Evolutionary conservation across 108 stramenopile species (phyloP), one percentile per base, ranked within the genome.

Genomic region (Stephanodiscus minutulus): DNA sequence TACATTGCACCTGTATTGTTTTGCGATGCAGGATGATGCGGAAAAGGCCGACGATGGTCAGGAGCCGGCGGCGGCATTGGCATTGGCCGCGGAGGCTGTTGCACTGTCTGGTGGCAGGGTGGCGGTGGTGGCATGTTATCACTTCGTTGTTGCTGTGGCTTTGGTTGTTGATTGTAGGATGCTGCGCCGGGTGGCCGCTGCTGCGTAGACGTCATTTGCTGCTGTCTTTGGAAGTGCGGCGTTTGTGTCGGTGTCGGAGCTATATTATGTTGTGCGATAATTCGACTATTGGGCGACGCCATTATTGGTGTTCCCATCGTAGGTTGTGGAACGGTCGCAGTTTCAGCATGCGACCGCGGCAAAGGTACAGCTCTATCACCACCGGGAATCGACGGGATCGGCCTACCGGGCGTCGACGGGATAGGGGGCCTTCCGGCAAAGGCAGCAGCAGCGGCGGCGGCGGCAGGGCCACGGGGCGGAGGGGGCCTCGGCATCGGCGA

Each of bases 161-260:
- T 44, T 44, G 43, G 1, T 53, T 53, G 52, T 53, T 53, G 52
- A 53, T 53, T 25, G 52, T 25, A 53, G 25, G 52, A 27, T 53
- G 52, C 52, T 9, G 1, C 25, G 25, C 12, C 24, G 5, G 50
- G 7, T 21, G 20, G 50, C 50, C 39, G 39, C 43, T 44, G 43
- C 43, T 44, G 43, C 15, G 15, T 44, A 44, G 43, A 17, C 13
- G 2, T 8, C 8, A 53, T 53, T 53, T 24, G 52, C 52, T 24
- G 52, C 52, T 53, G 52, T 21, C 52, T 9, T 53, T 53, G 52
- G 3, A 53, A 25, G 25, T 53, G 52, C 22, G 52, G 20, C 22
- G 52, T 24, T 53, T 24, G 25, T 53, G 20, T 8, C 22, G 52
- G 24, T 12, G 52, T 22, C 22, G 25, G 24, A n/a, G n/a, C n/a